A percentile compares a stretch with the other conserved stretches of the same genome.
phyloP scores from a whole-genome alignment of 2,329 filamentous ascomycete species.

The Albophoma yamanashiensis region DNA sequence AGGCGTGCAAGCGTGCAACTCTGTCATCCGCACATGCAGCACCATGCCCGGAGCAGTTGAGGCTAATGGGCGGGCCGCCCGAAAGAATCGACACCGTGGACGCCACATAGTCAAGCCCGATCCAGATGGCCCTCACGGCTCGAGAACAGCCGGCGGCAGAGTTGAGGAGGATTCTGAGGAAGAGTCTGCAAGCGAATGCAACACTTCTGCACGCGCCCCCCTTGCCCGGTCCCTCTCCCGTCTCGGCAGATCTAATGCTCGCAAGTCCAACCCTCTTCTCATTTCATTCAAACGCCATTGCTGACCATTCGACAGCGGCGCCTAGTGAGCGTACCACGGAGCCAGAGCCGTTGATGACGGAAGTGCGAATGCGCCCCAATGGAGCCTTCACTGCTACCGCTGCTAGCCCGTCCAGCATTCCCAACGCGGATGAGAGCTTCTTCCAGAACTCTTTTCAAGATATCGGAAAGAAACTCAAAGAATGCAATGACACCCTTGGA shows the following conservation, averaged over 20 bases:
- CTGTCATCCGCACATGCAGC: neutral
- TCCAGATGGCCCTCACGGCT: slow-evolving; percentile 7
- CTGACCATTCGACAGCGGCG: slow-evolving; percentile 19
- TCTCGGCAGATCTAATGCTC: slow-evolving; percentile 25
- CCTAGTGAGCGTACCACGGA: slow-evolving; percentile 24
- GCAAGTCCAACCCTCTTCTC: slow-evolving; percentile 15
- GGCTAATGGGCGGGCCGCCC: neutral
- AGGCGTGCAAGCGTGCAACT: neutral
- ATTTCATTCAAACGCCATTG: neutral
- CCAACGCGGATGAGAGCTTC: slow-evolving; percentile 24
- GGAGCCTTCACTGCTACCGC: neutral
- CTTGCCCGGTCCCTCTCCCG: slow-evolving; percentile 14
- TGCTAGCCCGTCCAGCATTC: slow-evolving; percentile 12
- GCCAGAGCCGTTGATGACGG: slow-evolving; percentile 25
- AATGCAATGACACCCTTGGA: slow-evolving; percentile 54
- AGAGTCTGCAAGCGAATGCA: slow-evolving; percentile 9
- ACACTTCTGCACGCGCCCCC: slow-evolving; percentile 5
- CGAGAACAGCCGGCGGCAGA: neutral
- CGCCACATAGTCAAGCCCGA: slow-evolving; percentile 13
- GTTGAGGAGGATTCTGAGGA: slow-evolving; percentile 1
- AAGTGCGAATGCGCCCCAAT: slow-evolving; percentile 21
- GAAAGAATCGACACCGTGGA: neutral
- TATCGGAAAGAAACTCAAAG: slow-evolving; percentile 53
- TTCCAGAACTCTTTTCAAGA: slow-evolving; percentile 34
- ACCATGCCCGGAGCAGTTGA: neutral